These are phyloP conservation scores for Sarcocystis neurona DNA, from an alignment of 169 alveolate species.

Conservation along the genomic window DNA sequence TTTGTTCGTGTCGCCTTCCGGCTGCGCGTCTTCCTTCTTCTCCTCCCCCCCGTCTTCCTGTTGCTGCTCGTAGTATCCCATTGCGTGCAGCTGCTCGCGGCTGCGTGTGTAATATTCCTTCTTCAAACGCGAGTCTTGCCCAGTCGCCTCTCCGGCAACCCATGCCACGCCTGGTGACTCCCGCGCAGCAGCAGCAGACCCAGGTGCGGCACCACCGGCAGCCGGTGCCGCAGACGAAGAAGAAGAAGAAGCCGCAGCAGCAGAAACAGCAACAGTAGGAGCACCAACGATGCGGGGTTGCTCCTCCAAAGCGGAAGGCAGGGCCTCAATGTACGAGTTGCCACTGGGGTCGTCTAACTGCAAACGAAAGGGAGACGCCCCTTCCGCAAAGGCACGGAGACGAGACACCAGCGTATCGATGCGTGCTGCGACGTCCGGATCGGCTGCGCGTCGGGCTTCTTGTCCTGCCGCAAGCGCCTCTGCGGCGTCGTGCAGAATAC, in stretches of 20 bases:
- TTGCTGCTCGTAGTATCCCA: slow-evolving; percentile 81
- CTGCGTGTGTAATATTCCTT: slow-evolving; percentile 77
- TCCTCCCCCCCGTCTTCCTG: slow-evolving; percentile 63
- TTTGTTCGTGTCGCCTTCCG: background rate
- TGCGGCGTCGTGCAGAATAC: background rate
- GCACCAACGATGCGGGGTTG: no score
- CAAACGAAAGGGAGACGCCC: slow-evolving; percentile 78
- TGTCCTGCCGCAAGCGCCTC: background rate
- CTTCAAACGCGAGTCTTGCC: slow-evolving; percentile 57
- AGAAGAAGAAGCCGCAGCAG: no score
- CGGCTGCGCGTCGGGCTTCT: background rate
- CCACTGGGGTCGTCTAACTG: slow-evolving; percentile 97
- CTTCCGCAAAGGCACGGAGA: background rate
- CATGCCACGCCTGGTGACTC: background rate
- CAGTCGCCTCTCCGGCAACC: background rate
- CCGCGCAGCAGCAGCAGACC: background rate
- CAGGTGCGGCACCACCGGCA: background rate
- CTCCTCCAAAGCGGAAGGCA: slow-evolving; percentile 71
- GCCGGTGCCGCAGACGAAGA: no score
- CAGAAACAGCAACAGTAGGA: no score
- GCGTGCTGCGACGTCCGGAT: background rate
- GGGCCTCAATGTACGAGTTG: slow-evolving; percentile 90
- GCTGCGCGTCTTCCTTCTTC: background rate
- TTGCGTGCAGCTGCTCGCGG: slow-evolving; percentile 81
- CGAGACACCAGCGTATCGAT: background rate